These are phyloP conservation scores for Fusarium sp. DNA, from an alignment of 2,329 filamentous ascomycete species.

Conservation along the genomic window DNA sequence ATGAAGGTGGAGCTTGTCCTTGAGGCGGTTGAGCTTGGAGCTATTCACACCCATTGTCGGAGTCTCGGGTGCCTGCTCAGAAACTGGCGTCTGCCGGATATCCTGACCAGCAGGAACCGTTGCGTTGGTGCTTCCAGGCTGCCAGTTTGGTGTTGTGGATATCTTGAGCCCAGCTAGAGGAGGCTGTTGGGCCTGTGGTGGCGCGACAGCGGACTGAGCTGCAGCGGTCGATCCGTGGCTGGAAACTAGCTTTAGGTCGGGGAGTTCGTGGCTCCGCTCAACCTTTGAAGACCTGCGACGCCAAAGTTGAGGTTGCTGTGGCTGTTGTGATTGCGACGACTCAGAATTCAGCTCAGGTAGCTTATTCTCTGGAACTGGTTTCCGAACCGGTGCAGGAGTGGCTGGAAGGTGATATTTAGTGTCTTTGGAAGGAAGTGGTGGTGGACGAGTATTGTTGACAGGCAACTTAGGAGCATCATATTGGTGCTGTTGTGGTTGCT, in stretches of 20 bases:
- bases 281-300: constrained; percentile 65
- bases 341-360: constrained; percentile 40
- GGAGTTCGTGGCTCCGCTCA: constrained; percentile 61
- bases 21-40: constrained; percentile 53
- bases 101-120: constrained; percentile 30
- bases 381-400: constrained; percentile 36
- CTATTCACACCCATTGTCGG: constrained; percentile 52
- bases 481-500: constrained; percentile 32
- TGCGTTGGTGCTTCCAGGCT: constrained; percentile 25
- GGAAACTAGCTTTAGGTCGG: constrained; percentile 62
- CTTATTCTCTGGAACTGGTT: constrained; percentile 27
- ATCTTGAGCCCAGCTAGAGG: constrained; percentile 35
- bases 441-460: constrained; percentile 28
- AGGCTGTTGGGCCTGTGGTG: constrained; percentile 36
- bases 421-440: constrained; percentile 50
- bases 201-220: constrained; percentile 34
- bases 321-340: constrained; percentile 46
- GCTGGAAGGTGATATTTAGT: constrained; percentile 42
- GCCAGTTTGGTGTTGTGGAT: constrained; percentile 36
- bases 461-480: constrained; percentile 39
- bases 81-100: constrained; percentile 20
- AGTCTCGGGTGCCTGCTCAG: constrained; percentile 35
- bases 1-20: constrained; percentile 50
- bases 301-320: constrained; percentile 58
- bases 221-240: constrained; percentile 66